Evolutionary conservation across 495 filamentous ascomycete genomes (phyloP).

Genomic region (Polyplosphaeria fusca): DNA sequence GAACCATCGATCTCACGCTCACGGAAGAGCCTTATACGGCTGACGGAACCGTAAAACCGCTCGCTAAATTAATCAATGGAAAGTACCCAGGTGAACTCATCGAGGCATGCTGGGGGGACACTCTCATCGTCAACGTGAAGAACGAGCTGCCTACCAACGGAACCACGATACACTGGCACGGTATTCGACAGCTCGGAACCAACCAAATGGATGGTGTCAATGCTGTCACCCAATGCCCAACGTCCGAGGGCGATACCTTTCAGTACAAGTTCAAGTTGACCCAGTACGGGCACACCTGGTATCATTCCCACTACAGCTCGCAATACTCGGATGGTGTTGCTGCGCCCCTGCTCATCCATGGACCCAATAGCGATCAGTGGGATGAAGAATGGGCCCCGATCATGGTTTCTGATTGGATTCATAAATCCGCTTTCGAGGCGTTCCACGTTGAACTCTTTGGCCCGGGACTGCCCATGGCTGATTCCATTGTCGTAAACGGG

Average conservation of each 20-base stretch:
- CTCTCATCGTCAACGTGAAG: constrained; percentile 36
- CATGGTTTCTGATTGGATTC: constrained; percentile 39
- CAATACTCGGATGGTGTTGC: constrained; percentile 42
- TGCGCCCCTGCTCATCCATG: constrained; percentile 40
- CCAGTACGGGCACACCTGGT: constrained; percentile 42
- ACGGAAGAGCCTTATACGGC: constrained; percentile 1
- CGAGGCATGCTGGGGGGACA: constrained; percentile 41
- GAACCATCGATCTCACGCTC: constrained; percentile 5
- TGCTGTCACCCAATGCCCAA: constrained; percentile 33
- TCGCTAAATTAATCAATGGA: constrained; percentile 36
- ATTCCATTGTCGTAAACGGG: constrained; percentile 41
- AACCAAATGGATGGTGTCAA: constrained; percentile 39
- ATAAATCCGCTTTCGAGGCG: constrained; percentile 27
- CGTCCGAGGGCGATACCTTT: constrained; percentile 35
- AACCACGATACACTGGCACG: constrained; percentile 43
- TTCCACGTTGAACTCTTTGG: constrained; percentile 14
- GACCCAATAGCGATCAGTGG: constrained; percentile 38
- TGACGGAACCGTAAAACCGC: constrained; percentile 15
- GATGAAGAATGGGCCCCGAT: constrained; percentile 37
- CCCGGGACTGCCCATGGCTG: constrained; percentile 26
- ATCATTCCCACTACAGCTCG: constrained; percentile 38
- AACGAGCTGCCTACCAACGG: constrained; percentile 39
- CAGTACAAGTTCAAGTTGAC: constrained; percentile 38
- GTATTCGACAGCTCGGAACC: constrained; percentile 34
- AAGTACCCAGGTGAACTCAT: constrained; percentile 38